A percentile compares a stretch with the other conserved stretches of the same genome.
These are phyloP conservation scores for Primulina eburnea DNA, from an alignment of 257 asterid species.

Conservation along the genomic window DNA sequence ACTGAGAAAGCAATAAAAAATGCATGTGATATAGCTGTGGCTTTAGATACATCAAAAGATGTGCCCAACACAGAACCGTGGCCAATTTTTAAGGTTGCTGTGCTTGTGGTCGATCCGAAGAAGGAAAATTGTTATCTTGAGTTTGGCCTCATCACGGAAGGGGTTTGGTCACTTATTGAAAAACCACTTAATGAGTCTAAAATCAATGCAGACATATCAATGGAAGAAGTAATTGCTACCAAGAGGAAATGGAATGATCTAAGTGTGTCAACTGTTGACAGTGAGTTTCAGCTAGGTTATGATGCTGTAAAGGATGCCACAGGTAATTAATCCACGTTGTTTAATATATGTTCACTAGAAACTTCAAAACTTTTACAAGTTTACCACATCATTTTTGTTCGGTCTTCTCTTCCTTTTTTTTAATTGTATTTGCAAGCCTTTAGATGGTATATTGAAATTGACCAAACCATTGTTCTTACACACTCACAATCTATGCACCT, in stretches of 20 bases:
- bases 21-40: conserved; percentile 52
- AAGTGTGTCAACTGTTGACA: conserved; percentile 22
- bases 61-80: conserved; percentile 36
- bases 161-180: conserved; percentile 69
- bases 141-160: conserved; percentile 43
- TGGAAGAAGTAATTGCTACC: conserved; percentile 16
- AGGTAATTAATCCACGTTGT: conserved; percentile 33
- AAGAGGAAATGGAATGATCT: conserved; percentile 37
- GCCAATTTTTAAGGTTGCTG: conserved; percentile 55
- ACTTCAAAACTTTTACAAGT: background rate
- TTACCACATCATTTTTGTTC: background rate
- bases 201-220: conserved; percentile 13
- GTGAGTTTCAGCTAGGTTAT: conserved; percentile 39
- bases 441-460: background rate
- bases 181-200: conserved; percentile 28
- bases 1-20: conserved; percentile 56
- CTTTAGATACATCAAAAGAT: conserved; percentile 45
- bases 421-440: background rate
- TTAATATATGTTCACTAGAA: background rate
- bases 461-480: background rate
- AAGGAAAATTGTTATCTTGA: conserved; percentile 48
- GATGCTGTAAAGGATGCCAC: conserved; percentile 43
- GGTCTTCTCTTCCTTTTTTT: conserved; percentile 4
- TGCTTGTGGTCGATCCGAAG: conserved; percentile 49
- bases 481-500: background rate